Evolutionary conservation across 164 flowering plant genomes (phyloP).

Genomic region (Umbellularia californica): DNA sequence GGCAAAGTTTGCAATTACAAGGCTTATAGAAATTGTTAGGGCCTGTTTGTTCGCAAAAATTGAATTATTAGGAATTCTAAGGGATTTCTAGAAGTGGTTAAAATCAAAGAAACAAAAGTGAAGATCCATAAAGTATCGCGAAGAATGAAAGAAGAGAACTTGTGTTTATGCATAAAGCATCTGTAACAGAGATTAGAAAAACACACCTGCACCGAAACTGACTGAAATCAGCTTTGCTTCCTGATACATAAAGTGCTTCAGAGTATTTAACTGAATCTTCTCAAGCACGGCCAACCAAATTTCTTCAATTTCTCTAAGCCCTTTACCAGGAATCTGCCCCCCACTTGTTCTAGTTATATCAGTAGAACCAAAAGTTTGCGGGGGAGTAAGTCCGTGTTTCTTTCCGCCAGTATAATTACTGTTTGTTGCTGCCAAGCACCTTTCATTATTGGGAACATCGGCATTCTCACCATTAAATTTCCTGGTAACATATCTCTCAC

Average conservation of each 20-base stretch:
- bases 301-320: constrained; percentile 49
- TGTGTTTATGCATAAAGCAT: too few species aligned
- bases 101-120: too few species aligned
- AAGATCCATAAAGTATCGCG: too few species aligned
- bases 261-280: constrained; percentile 43
- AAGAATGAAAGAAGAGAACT: too few species aligned
- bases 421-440: constrained; percentile 31
- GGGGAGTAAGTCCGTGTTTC: constrained; percentile 26
- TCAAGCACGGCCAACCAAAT: constrained; percentile 80
- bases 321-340: constrained; percentile 31
- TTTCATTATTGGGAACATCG: constrained; percentile 25
- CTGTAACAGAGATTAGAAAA: neutral
- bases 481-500: constrained; percentile 32
- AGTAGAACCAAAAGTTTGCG: constrained; percentile 22
- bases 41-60: too few species aligned
- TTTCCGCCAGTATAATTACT: constrained; percentile 30
- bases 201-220: constrained; percentile 84
- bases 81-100: too few species aligned
- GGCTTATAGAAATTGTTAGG: too few species aligned
- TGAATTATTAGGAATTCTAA: too few species aligned
- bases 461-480: constrained; percentile 25
- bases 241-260: constrained; percentile 68
- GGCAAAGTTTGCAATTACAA: too few species aligned
- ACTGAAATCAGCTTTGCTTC: constrained; percentile 85
- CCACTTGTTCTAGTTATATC: constrained; percentile 26